Evolutionary conservation across 805 yeast genomes (phyloP).

Genomic region (Kazachstania africana): DNA sequence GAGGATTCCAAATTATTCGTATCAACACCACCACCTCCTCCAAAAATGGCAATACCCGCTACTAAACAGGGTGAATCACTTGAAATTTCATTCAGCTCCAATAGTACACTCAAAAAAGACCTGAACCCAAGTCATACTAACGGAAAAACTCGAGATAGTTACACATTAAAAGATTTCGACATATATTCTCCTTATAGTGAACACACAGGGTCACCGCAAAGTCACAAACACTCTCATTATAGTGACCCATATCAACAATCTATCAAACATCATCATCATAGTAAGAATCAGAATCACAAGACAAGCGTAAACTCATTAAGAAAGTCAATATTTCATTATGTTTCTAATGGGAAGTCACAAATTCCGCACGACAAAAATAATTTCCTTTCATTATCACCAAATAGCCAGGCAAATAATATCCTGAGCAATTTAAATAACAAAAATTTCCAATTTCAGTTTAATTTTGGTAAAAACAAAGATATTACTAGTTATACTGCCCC

Average conservation of each 20-base stretch:
- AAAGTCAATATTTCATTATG: conserved; percentile 20
- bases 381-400: background rate
- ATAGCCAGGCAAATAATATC: conserved; percentile 6
- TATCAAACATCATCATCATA: no score
- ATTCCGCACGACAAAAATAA: background rate
- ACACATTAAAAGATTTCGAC: conserved; percentile 19
- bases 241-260: no score
- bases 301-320: conserved; percentile 12
- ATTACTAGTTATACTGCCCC: background rate
- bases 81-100: conserved; percentile 37
- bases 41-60: conserved; percentile 73
- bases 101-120: conserved; percentile 4
- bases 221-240: conserved; percentile 2
- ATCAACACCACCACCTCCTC: conserved; percentile 42
- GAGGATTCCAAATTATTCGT: conserved; percentile 27
- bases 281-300: conserved; percentile 5
- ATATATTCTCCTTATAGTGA: conserved; percentile 5
- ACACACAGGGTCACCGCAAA: conserved; percentile 3
- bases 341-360: conserved; percentile 2
- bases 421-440: conserved; percentile 19
- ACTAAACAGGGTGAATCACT: conserved; percentile 69
- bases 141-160: conserved; percentile 10
- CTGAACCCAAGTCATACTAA: conserved; percentile 2
- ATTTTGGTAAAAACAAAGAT: conserved; percentile 10
- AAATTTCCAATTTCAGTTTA: conserved; percentile 25